Conservation (phyloP, 495 filamentous ascomycete genomes). For the Podospora tetraspora region DNA sequence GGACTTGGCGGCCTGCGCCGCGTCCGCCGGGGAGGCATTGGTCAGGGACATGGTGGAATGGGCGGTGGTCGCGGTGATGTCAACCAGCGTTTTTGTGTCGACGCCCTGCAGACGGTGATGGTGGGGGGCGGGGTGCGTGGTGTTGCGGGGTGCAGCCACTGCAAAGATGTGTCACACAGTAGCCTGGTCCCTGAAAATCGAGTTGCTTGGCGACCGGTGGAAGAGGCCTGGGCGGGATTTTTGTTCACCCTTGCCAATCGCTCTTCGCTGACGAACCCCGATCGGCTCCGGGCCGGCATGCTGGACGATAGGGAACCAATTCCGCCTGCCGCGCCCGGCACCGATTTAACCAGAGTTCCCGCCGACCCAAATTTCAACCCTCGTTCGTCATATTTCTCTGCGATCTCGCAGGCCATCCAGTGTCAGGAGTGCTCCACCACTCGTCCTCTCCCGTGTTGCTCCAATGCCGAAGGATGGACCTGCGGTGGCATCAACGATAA, state of each 20-base stretch:
- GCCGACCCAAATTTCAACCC: background rate
- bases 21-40: conserved; percentile 60
- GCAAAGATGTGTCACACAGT: background rate
- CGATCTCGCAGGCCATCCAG: background rate
- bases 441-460: background rate
- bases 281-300: background rate
- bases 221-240: background rate
- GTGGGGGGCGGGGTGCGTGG: background rate
- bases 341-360: background rate
- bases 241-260: background rate
- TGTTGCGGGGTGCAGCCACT: background rate
- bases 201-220: background rate
- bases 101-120: background rate
- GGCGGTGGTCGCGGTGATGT: background rate
- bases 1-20: conserved; percentile 62
- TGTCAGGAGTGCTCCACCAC: background rate
- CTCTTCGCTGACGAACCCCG: background rate
- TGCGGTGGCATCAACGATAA: background rate
- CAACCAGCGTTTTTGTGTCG: conserved; percentile 6
- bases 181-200: background rate
- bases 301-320: background rate
- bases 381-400: background rate
- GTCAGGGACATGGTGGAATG: conserved; percentile 63
- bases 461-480: background rate
- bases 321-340: background rate